phyloP scores from a whole-genome alignment of 108 stramenopile species.

The Skeletonema tropicum region DNA sequence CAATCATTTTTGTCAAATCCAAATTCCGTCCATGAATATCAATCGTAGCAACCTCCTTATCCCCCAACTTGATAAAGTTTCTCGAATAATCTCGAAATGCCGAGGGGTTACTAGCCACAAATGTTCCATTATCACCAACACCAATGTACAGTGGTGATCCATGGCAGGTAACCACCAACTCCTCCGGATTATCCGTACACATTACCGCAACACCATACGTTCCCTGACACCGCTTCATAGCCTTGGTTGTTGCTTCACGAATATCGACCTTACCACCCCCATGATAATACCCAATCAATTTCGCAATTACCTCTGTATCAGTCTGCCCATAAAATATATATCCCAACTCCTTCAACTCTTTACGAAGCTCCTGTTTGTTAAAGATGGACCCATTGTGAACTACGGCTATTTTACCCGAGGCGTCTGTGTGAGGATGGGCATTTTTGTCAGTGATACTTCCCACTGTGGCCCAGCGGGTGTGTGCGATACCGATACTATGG shows the following conservation, averaged over 20 bases:
- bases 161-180: constrained; percentile 85
- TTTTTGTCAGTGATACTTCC: constrained; percentile 88
- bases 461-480: constrained; percentile 93
- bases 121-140: constrained; percentile 69
- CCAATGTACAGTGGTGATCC: constrained; percentile 89
- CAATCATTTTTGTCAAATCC: constrained; percentile 59
- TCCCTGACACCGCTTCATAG: constrained; percentile 74
- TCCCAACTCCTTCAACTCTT: constrained; percentile 64
- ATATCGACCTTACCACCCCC: constrained; percentile 31
- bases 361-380: constrained; percentile 70
- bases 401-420: constrained; percentile 69
- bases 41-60: constrained; percentile 83
- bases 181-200: constrained; percentile 61
- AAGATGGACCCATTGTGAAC: constrained; percentile 93
- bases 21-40: constrained; percentile 64
- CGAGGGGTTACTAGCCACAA: constrained; percentile 81
- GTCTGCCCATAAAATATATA: constrained; percentile 82
- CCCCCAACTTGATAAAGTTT: constrained; percentile 86
- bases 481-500: constrained; percentile 81
- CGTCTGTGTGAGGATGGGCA: constrained; percentile 86
- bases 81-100: constrained; percentile 85
- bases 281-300: constrained; percentile 69
- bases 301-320: constrained; percentile 91
- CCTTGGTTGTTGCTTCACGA: constrained; percentile 62
- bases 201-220: constrained; percentile 81